Evolutionary conservation across 2,329 filamentous ascomycete species (phyloP), one percentile per base, ranked within the genome.

Genomic region (Penicillium sp.): DNA sequence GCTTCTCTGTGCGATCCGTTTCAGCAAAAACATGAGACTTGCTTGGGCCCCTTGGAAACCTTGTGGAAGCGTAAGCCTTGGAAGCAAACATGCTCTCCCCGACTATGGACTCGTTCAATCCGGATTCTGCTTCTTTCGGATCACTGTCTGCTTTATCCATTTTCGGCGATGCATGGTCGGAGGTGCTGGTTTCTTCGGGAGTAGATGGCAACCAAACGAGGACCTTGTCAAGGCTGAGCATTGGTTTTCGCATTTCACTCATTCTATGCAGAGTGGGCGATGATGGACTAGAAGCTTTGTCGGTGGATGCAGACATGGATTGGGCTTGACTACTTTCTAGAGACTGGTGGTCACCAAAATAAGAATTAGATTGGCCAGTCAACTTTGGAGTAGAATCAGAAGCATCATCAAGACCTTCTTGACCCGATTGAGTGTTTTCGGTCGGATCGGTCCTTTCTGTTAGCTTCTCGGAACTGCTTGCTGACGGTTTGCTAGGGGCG

Each of bases 161-260:
- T 27, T 41, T 48, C 7, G 53, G 29, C 23, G 54, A 41, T n/a
- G 39, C n/a, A 5, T 51, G 31, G 8, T 37, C 8, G 15, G 18
- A 37, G 33, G 18, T 20, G 15, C 3, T 12, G 18, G 15, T 37
- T 18, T 37, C 15, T 4, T 53, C 42, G 33, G 53, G 41, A 20
- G 53, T 43, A 5, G 66, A 66, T 8, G 71, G 68, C 23, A 73
- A 46, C 67, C 69, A 73, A 29, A 73, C 49, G 7, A 58, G 56
- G 28, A 72, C 53, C 41, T 59, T 60, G 43, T 71, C 66, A 45
- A 72, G 60, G 10, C 57, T 57, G 33, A 73, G 49, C 9, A 74
- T 57, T 23, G 58, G 58, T 45, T 72, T 73, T 31, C 61, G 60
- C 20, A 70, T 58, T 29, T 68, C 65, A 7, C 60, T 52, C 24